Conservation (phyloP, 768 basidiomycete species). For the Panellus pusillus region DNA sequence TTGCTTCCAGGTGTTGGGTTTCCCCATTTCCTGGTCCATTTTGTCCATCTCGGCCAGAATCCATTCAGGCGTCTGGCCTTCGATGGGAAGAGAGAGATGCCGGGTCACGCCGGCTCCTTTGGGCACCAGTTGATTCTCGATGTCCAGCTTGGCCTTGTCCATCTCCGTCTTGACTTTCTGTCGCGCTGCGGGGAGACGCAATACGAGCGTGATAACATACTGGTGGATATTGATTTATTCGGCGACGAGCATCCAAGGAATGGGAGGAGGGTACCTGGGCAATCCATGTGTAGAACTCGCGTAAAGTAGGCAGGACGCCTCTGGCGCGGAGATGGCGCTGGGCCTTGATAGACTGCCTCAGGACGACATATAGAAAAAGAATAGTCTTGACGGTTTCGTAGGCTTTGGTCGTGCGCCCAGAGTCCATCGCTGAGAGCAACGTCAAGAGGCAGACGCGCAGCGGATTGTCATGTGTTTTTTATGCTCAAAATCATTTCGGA, state of each 20-base stretch:
- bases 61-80: conserved; percentile 70
- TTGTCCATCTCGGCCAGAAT: conserved; percentile 75
- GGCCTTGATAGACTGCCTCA: conserved; percentile 50
- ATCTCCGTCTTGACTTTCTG: conserved; percentile 65
- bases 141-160: conserved; percentile 59
- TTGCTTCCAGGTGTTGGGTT: conserved; percentile 54
- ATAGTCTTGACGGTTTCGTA: conserved; percentile 55
- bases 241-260: background rate
- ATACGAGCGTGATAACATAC: conserved; percentile 54
- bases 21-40: conserved; percentile 65
- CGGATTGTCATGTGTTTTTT: too few species aligned
- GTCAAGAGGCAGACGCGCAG: conserved; percentile 1
- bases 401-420: conserved; percentile 2
- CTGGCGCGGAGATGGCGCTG: conserved; percentile 66
- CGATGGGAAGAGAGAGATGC: conserved; percentile 63
- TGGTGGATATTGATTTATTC: conserved; percentile 25
- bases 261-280: conserved; percentile 42
- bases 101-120: conserved; percentile 61
- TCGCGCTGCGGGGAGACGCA: conserved; percentile 62
- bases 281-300: conserved; percentile 55
- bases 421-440: background rate
- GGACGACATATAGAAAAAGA: conserved; percentile 59
- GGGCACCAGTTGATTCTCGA: conserved; percentile 69
- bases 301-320: conserved; percentile 48
- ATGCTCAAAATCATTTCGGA: too few species aligned